These are phyloP conservation scores for Aspergillus steynii DNA, from an alignment of 495 filamentous ascomycete species.

Conservation along the genomic window DNA sequence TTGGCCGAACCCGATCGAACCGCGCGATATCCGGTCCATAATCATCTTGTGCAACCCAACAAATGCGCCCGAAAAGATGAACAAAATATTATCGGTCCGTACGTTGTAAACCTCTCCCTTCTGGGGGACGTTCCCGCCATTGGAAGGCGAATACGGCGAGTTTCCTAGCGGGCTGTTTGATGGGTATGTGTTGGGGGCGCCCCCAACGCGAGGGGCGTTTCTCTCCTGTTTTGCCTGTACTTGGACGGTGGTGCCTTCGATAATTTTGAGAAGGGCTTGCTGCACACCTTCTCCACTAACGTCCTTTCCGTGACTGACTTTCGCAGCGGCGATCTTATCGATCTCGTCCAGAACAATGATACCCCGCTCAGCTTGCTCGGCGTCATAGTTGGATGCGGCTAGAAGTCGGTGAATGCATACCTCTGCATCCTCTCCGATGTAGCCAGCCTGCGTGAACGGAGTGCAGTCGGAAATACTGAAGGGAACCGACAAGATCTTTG, in stretches of 20 bases:
- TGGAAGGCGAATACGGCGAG: slow-evolving; percentile 39
- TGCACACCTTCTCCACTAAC: slow-evolving; percentile 94
- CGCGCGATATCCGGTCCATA: slow-evolving; percentile 79
- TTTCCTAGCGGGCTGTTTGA: slow-evolving; percentile 53
- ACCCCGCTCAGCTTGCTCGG: slow-evolving; percentile 80
- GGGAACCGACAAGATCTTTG: slow-evolving; percentile 80
- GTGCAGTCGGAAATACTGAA: slow-evolving; percentile 98
- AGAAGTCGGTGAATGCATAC: slow-evolving; percentile 87
- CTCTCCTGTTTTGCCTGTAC: slow-evolving; percentile 77
- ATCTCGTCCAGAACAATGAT: slow-evolving; percentile 96
- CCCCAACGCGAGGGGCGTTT: slow-evolving; percentile 51
- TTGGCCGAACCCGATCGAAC: slow-evolving; percentile 90
- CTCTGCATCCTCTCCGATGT: slow-evolving; percentile 96
- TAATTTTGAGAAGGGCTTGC: slow-evolving; percentile 91
- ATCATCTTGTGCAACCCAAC: slow-evolving; percentile 89
- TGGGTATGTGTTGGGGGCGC: slow-evolving; percentile 43
- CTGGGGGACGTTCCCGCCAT: slow-evolving; percentile 38
- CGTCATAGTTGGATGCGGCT: slow-evolving; percentile 86
- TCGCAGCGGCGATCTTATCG: slow-evolving; percentile 87
- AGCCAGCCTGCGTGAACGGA: slow-evolving; percentile 93
- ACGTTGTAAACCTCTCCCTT: slow-evolving; percentile 89
- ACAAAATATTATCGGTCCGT: slow-evolving; percentile 93
- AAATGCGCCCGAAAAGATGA: slow-evolving; percentile 94
- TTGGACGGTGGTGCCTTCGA: slow-evolving; percentile 93
- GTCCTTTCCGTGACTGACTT: slow-evolving; percentile 71